Evolutionary conservation across 208 protist genomes (phyloP), one percentile per base, ranked within the genome.

Genomic region (Acanthamoeba sp.): DNA sequence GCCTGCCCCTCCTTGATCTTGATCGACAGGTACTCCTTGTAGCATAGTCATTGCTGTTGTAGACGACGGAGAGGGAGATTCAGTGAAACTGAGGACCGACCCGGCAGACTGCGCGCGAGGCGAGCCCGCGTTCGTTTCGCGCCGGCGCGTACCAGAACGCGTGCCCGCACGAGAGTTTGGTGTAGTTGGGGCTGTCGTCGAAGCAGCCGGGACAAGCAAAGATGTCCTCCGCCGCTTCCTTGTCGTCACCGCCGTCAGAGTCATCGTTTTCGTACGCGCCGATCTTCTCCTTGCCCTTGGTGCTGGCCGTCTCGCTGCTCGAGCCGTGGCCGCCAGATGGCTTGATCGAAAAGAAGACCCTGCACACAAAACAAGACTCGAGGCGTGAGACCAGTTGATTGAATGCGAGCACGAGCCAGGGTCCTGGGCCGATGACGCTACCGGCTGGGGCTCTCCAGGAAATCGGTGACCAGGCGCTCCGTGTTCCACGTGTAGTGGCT

Each of bases 1-100:
- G 80, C 34, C 45, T 88, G 40, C 9, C 80, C 80, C 18, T 88
- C 80, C 45, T 88, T 88, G 80, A 88, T 59, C 32, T 88, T 52
- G 80, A 88, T 88, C 2, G 80, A 88, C 24, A 88, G 80, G 7
- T 88, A 88, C 34, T 88, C 80, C 32, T 88, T 88, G 45, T 62
- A 88, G 50, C 80, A n/a, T n/a, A 88, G 45, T 88, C 80, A 36
- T 88, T 88, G 50, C 80, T 64, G 80, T 42, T 5, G 80, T 42
- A 14, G 20, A 85, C 7, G n/a, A n/a, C n/a, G n/a, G n/a, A n/a
- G n/a, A n/a, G n/a, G n/a, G n/a, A n/a, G n/a, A n/a, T 64, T n/a
- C 16, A 64, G 20, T 64, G 57, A 64, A 64, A 16, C 57, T n/a
- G 57, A 64, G 64, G 32, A 20, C 2, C 29, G 32, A 34, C 10